Evolutionary conservation across 352 stramenopile genomes (phyloP).

Genomic region (Aphanomyces invadans): DNA sequence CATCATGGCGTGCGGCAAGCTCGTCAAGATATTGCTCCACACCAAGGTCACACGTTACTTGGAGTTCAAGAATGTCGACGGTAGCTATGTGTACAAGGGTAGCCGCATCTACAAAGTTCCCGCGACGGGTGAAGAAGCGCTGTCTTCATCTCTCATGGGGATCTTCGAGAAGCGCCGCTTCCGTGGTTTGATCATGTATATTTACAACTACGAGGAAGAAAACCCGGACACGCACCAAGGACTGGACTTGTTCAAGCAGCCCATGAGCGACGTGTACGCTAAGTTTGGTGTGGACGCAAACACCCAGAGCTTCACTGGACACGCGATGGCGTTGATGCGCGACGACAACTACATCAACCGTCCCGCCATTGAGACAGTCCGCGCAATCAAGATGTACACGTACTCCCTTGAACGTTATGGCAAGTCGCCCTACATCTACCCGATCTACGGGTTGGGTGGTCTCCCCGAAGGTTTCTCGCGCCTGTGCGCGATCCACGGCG

Average conservation of each 20-base stretch:
- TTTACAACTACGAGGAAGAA: conserved; percentile 93
- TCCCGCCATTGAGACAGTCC: conserved; percentile 90
- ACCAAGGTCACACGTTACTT: conserved; percentile 98
- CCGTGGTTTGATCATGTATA: conserved; percentile 96
- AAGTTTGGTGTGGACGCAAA: conserved; percentile 97
- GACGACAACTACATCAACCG: conserved; percentile 84
- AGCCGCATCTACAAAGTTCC: conserved; percentile 97
- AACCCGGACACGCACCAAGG: conserved; percentile 87
- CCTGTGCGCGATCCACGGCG: conserved; percentile 97
- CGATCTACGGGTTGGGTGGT: conserved; percentile 96
- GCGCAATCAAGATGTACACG: conserved; percentile 97
- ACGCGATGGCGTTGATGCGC: conserved; percentile 98
- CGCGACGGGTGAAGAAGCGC: conserved; percentile 94
- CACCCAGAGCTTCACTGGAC: conserved; percentile 98
- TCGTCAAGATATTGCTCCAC: conserved; percentile 98
- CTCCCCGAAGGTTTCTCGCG: conserved; percentile 98
- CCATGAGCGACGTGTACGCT: conserved; percentile 97
- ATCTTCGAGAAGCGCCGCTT: conserved; percentile 99
- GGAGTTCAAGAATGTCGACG: conserved; percentile 98
- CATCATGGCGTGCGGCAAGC: conserved; percentile 99
- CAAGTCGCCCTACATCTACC: conserved; percentile 99
- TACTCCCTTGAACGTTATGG: conserved; percentile 95
- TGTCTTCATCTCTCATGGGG: conserved; percentile 95
- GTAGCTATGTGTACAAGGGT: conserved; percentile 97
- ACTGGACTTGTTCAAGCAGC: conserved; percentile 92